Evolutionary conservation across 2,329 filamentous ascomycete genomes (phyloP), one percentile per base, ranked within the genome.

Genomic region (Hypoxylon sp.): DNA sequence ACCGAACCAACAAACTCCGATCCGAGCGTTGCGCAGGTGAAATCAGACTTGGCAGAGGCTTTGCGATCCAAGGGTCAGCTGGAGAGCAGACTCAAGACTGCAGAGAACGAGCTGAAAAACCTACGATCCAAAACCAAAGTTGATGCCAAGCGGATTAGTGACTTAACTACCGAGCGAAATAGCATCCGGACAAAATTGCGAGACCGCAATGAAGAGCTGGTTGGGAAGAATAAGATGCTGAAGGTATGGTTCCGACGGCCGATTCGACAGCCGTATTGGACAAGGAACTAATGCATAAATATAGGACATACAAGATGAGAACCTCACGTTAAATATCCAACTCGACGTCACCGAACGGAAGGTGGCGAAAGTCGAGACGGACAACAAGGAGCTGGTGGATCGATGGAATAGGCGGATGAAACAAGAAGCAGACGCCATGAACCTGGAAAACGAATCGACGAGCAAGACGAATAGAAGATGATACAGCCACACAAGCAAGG

Each of bases 351-450:
- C 88, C 2, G 91, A 95, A 69, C 83, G 92, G 68, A 84, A 85
- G 66, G 79, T 82, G 19, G 84, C 87, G 67, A 86, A 84, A 70
- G 75, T 96, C 57, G 83, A 86, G 67, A 80, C 79, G 51, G 94
- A 97, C 69, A 97, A 97, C 67, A 86, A 90, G 67, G 89, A 96
- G 61, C 78, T 99, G 46, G 86, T 97, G 43, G 88, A 91, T 69
- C 81, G 94, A 45, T 97, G 92, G 91, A 92, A 97, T 88, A 85
- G 84, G 67, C 80, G 88, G 58, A 94, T 94, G 82, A 88, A 86
- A 3, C 82, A 87, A 67, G 92, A 97, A 74, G 93, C 90, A 7
- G 89, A 94, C 47, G 86, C 83, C 57, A 92, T 96, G 87, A 97
- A 97, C 65, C 71, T 77, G 40, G 78, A 80, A 53, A 84, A 82